These are phyloP conservation scores for Euphrasia confusa DNA, from an alignment of 257 asterid species.

Conservation along the genomic window DNA sequence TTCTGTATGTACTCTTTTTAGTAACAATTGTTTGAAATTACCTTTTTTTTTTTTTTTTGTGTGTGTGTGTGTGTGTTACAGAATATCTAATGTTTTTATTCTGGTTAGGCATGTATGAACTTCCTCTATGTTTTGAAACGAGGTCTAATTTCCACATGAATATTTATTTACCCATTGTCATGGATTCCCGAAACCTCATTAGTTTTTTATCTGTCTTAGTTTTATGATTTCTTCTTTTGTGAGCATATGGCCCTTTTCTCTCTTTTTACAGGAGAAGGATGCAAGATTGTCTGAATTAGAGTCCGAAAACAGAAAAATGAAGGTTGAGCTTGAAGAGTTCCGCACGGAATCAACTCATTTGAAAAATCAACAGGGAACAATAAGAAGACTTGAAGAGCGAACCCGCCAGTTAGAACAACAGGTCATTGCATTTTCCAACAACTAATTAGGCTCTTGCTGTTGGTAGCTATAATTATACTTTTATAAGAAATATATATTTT, in stretches of 20 bases:
- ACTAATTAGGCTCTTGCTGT: conserved; percentile 19
- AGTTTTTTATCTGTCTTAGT: conserved; percentile 10
- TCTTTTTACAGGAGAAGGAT: conserved; percentile 74
- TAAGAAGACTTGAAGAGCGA: conserved; percentile 97
- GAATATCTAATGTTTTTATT: conserved; percentile 15
- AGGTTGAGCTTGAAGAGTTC: conserved; percentile 96
- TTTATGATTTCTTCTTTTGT: conserved; percentile 15
- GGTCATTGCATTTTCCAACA: conserved; percentile 35
- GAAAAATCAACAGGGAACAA: conserved; percentile 96
- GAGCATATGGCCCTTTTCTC: conserved; percentile 10
- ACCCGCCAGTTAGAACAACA: conserved; percentile 97
- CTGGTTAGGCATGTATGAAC: conserved; percentile 7
- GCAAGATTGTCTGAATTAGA: conserved; percentile 78
- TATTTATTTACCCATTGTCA: not conserved
- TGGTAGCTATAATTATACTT: conserved; percentile 16
- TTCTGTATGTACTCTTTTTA: conserved; percentile 55
- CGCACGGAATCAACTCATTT: conserved; percentile 93
- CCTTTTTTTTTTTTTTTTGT: not conserved
- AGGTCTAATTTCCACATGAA: conserved; percentile 5
- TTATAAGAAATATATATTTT: not conserved
- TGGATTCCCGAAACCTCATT: conserved; percentile 9
- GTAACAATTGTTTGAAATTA: conserved; percentile 4
- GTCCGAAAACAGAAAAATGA: conserved; percentile 95
- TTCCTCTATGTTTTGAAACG: conserved; percentile 18
- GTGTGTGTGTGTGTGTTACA: not conserved